Evolutionary conservation across 306 rosid genomes (phyloP), one percentile per base, ranked within the genome.

Genomic region (Amphicarpaea edgeworthii): DNA sequence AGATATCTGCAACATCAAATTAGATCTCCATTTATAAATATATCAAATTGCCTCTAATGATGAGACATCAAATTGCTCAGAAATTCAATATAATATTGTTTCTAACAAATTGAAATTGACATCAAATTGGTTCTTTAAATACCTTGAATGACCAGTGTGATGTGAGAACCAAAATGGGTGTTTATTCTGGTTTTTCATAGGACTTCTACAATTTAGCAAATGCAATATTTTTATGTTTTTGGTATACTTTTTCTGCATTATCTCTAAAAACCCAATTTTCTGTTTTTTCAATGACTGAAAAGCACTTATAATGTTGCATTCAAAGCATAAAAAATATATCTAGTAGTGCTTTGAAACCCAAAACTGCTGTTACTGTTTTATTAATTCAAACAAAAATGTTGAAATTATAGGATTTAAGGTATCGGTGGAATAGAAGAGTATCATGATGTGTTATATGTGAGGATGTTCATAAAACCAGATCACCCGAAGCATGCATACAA

Each of bases 401-500:
- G 30, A 26, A 26, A 26, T 26, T 26, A 26, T 26, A 26, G 30
- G 3, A 26, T 26, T 26, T 26, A 26, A 2, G 30, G 30, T 26
- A 26, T 26, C 2, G 30, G 30, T 2, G 30, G 30, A 26, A 26
- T 26, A 26, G 30, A 4, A 26, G 30, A 26, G 30, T 26, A 26
- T 26, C 1, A 26, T 26, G 30, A 26, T 26, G 30, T 26, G 30
- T 26, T 26, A 26, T 26, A 26, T 2, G 30, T 4, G 30, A 4
- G 30, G 30, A 26, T 26, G 30, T 26, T 26, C 30, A 26, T 26
- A 26, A 26, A 15, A 16, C 54, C 40, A 53, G 66, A 76, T 57
- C 65, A 50, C 12, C 17, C 14, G 30, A 16, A 78, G 45, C 72
- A 70, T 38, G 72, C 72, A 47, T 30, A 38, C 34, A 59, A 46